A percentile compares a stretch with the other conserved stretches of the same genome.
phyloP scores from a whole-genome alignment of 2,329 filamentous ascomycete species.

The Ophiostoma sp. region DNA sequence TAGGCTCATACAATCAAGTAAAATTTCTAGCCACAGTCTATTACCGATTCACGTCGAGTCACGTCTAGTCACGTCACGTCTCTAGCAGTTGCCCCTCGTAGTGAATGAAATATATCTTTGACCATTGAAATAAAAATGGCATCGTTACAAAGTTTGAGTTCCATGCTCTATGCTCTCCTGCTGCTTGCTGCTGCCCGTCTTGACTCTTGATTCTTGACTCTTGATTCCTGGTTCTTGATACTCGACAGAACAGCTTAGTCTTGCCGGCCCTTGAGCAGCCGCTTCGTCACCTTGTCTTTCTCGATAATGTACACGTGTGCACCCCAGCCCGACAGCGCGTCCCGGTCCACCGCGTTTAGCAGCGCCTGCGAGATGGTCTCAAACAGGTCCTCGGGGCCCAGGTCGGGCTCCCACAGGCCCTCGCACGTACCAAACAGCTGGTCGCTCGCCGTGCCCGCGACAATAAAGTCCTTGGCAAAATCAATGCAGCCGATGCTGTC shows the following conservation, averaged over 20 bases:
- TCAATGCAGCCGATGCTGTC: conserved; percentile 99
- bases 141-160: conserved; percentile 19
- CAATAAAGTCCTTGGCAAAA: conserved; percentile 99
- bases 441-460: conserved; percentile 90
- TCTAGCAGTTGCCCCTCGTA: not conserved
- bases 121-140: conserved; percentile 20
- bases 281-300: conserved; percentile 99
- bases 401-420: conserved; percentile 92
- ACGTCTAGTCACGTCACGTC: not conserved
- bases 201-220: no score
- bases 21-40: not conserved
- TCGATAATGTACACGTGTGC: conserved; percentile 99
- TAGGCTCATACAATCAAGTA: conserved; percentile 1
- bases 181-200: not conserved
- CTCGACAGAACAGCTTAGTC: conserved; percentile 52
- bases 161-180: not conserved
- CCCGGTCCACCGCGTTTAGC: conserved; percentile 91
- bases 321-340: conserved; percentile 95
- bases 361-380: conserved; percentile 96
- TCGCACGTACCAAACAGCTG: conserved; percentile 99
- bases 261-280: conserved; percentile 95
- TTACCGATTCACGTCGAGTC: not conserved
- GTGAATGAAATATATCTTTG: conserved; percentile 10
- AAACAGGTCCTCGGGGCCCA: conserved; percentile 92
- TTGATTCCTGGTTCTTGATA: no score